Evolutionary conservation across 202 grass and related monocot species (phyloP).

Genomic region (Alloteropsis angusta): DNA sequence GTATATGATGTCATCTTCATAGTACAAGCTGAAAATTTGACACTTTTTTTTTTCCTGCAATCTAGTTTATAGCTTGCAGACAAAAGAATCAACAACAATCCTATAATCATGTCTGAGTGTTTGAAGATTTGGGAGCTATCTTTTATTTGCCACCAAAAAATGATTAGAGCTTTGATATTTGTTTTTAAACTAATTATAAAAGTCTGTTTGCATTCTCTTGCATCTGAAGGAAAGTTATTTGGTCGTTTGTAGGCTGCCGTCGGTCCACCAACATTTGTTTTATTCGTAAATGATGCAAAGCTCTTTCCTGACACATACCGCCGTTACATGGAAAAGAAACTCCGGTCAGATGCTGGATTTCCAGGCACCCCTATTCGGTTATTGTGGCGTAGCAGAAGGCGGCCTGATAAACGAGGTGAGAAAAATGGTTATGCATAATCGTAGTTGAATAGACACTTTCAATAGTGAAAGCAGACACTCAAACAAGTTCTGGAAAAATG

Average conservation of each 20-base stretch:
- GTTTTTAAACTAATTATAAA: background rate
- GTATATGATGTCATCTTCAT: background rate
- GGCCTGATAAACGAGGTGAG: slow-evolving; percentile 52
- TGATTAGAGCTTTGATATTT: no score
- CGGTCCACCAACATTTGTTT: slow-evolving; percentile 87
- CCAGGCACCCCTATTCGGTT: slow-evolving; percentile 81
- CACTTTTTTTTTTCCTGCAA: background rate
- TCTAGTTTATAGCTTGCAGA: background rate
- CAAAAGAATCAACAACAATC: background rate
- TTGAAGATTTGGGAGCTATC: background rate
- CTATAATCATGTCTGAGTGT: background rate
- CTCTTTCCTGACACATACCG: slow-evolving; percentile 79
- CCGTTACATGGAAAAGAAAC: slow-evolving; percentile 89
- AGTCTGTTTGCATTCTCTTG: background rate
- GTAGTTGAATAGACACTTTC: background rate
- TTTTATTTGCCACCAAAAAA: background rate
- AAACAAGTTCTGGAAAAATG: background rate
- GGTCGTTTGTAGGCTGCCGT: slow-evolving; percentile 58
- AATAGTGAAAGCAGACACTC: background rate
- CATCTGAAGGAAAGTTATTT: background rate
- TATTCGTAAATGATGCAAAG: slow-evolving; percentile 93
- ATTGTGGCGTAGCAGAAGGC: slow-evolving; percentile 73
- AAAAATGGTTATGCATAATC: background rate
- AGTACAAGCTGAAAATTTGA: background rate
- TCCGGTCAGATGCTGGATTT: slow-evolving; percentile 76